Conservation (phyloP, 345 rosid genomes). For the Populus alba region DNA sequence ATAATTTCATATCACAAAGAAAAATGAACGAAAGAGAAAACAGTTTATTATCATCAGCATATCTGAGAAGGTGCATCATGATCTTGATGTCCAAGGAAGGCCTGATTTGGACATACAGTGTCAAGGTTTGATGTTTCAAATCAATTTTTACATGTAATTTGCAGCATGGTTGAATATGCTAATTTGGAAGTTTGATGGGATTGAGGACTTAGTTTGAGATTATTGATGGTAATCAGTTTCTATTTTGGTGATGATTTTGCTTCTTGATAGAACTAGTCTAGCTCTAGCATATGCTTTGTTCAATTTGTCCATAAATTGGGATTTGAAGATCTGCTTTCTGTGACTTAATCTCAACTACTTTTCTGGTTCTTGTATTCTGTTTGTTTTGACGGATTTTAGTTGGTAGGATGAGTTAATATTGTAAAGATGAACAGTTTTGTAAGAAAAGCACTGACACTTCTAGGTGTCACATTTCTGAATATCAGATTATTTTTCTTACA, state of each 20-base stretch:
- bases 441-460: background rate
- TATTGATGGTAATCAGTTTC: background rate
- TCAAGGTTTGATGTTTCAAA: background rate
- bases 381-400: background rate
- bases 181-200: background rate
- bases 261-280: background rate
- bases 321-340: background rate
- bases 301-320: background rate
- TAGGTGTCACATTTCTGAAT: background rate
- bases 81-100: background rate
- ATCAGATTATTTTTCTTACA: background rate
- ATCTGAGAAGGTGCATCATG: background rate
- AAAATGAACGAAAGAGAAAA: background rate
- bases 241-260: background rate
- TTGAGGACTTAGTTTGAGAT: background rate
- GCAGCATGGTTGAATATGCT: background rate
- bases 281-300: background rate
- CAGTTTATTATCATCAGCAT: background rate
- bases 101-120: background rate
- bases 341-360: background rate
- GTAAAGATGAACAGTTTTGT: background rate
- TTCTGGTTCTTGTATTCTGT: background rate
- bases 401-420: background rate
- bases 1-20: background rate
- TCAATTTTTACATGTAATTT: background rate